Percentiles rank a stretch among this genome's conserved stretches.
Conservation (phyloP, 2,329 filamentous ascomycete genomes). For the Colletotrichum tropicale region DNA sequence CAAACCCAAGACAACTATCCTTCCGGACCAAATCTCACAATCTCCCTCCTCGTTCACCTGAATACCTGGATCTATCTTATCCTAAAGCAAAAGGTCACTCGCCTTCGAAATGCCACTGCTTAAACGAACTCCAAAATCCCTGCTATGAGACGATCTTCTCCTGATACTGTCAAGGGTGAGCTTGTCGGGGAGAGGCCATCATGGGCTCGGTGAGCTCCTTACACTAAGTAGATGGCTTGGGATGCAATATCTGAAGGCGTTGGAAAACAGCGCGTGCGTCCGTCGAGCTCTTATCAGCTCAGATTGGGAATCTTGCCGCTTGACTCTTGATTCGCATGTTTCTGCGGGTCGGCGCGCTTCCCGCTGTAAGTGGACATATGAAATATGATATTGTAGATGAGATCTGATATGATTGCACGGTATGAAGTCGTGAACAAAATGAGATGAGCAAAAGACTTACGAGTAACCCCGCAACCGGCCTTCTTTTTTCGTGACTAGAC, state of each 20-base stretch:
- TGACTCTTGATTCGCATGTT: neutral
- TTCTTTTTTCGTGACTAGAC: neutral
- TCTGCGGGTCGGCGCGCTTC: neutral
- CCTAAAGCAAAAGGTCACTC: neutral
- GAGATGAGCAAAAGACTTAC: neutral
- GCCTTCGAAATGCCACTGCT: neutral
- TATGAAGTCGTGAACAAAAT: neutral
- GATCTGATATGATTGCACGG: neutral
- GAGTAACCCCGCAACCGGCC: neutral
- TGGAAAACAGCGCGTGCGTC: neutral
- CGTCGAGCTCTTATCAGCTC: neutral
- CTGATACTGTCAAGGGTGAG: neutral
- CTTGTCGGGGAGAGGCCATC: rapidly evolving
- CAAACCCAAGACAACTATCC: neutral
- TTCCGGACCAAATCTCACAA: neutral
- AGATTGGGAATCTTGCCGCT: neutral
- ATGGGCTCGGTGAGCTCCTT: neutral
- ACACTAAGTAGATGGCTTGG: rapidly evolving
- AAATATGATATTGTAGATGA: neutral
- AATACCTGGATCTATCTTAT: neutral
- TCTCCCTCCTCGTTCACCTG: neutral
- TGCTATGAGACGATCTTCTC: neutral
- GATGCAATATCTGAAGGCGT: rapidly evolving
- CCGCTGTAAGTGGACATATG: neutral
- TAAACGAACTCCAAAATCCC: neutral